Evolutionary conservation across 371 early-diverging fungal genomes (phyloP), one percentile per base, ranked within the genome.

Genomic region (Parasitella parasitica): DNA sequence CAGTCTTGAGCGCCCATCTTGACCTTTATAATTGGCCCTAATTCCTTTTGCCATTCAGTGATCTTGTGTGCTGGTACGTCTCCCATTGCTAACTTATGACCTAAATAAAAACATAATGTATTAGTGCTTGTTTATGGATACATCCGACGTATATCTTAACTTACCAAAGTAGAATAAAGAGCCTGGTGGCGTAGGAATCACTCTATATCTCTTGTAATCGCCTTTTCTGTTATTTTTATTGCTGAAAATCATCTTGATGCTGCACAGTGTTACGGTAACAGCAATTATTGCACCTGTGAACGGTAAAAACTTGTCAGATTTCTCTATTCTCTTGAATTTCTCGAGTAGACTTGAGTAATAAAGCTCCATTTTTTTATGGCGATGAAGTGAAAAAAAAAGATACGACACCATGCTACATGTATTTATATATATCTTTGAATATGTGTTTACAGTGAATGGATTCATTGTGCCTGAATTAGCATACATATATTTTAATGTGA

Each of bases 1-100:
- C 69, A 71, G 5, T 56, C 49, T 55, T 71, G 64, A 11, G 32
- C 54, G 16, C 69, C 69, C 55, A 64, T 58, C 9, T 56, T 32
- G 4, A 71, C 24, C 13, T 27, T 53, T 2, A 68, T 12, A 15
- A 71, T 57, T 9, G 69, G 69, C 1, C 70, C 73, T 11, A 54
- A 28, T 22, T 59, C 27, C 26, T 38, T 27, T 22, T 70, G 70
- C 70, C 70, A 70, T 38, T 70, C 50, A 22, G 60, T 26, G 9
- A 61, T 57, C 13, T 28, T 64, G 24, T 41, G 30, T 13, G 50
- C 65, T 15, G 61, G 61, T 3, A 38, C 20, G 16, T 46, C 20
- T 16, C 61, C 65, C 18, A 69, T 2, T 12, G 16, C n/a, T 12
- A 54, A 54, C 7, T 54, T 35, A 49, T 69, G 61, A 7, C 69